Evolutionary conservation across 208 protist species (phyloP).

Genomic region (Novymonas esmeraldas): DNA sequence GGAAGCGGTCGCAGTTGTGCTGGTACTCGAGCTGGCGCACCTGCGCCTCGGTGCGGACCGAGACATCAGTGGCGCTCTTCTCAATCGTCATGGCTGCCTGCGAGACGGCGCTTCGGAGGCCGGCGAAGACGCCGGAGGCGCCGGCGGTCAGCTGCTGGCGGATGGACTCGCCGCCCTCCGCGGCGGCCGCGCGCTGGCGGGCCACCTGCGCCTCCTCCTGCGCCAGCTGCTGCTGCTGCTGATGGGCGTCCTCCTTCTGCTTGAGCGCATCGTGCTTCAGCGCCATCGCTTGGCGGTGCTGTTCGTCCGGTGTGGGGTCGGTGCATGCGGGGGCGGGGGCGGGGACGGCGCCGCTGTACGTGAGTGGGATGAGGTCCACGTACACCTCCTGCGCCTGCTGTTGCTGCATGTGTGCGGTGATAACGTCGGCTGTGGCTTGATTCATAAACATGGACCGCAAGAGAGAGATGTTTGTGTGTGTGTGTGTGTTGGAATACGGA

Average conservation of each 20-base stretch:
- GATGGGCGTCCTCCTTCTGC: slow-evolving; percentile 38
- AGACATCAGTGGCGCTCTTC: slow-evolving; percentile 52
- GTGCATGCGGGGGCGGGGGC: slow-evolving; percentile 55
- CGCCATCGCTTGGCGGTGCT: slow-evolving; percentile 40
- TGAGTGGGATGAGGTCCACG: slow-evolving; percentile 49
- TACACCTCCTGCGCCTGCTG: slow-evolving; percentile 21
- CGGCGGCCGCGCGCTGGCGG: slow-evolving; percentile 1
- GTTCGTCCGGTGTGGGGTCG: slow-evolving; percentile 75
- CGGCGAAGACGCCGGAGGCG: slow-evolving; percentile 29
- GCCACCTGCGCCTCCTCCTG: slow-evolving; percentile 13
- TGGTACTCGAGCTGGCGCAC: slow-evolving; percentile 66
- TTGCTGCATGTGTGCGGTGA: neutral
- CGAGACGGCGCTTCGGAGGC: slow-evolving; percentile 33
- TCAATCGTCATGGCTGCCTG: slow-evolving; percentile 50
- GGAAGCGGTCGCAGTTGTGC: slow-evolving; percentile 60
- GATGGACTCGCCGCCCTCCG: slow-evolving; percentile 13
- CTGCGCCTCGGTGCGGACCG: slow-evolving; percentile 48
- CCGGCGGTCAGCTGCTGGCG: slow-evolving; percentile 20
- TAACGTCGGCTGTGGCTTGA: neutral
- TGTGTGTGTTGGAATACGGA: neutral
- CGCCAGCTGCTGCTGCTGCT: neutral
- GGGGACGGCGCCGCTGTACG: slow-evolving; percentile 58
- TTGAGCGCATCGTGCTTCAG: slow-evolving; percentile 34
- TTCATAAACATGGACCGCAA: neutral
- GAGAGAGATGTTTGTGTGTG: neutral